Evolutionary conservation across 2,329 filamentous ascomycete genomes (phyloP).

Genomic region (Iodosphaeria phyllophila): DNA sequence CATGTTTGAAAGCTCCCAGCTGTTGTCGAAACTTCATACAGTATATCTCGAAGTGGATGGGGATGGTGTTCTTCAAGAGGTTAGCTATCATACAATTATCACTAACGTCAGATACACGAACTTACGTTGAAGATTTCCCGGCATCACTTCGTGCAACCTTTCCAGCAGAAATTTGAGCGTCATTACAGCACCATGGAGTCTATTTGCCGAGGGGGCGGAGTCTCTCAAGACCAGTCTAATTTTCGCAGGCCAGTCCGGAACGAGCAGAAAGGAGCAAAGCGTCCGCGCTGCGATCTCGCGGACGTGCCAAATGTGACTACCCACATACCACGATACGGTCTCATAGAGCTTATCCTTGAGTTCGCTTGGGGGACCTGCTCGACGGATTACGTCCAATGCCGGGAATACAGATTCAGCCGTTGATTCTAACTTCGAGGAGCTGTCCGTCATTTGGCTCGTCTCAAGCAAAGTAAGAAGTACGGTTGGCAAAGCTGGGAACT

Average conservation of each 20-base stretch:
- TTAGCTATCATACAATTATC: too few species aligned
- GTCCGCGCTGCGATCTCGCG: constrained; percentile 65
- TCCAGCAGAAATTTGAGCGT: constrained; percentile 37
- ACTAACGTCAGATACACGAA: too few species aligned
- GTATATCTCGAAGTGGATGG: constrained; percentile 5
- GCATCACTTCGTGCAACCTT: constrained; percentile 27
- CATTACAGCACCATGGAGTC: constrained; percentile 38
- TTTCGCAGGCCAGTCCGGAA: constrained; percentile 25
- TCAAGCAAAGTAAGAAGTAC: constrained; percentile 45
- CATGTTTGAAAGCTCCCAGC: constrained; percentile 7
- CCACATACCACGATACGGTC: constrained; percentile 42
- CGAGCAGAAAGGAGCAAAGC: constrained; percentile 41
- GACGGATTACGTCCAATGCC: constrained; percentile 61
- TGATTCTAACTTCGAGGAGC: constrained; percentile 15
- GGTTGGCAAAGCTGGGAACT: constrained; percentile 44
- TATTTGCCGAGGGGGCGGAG: constrained; percentile 23
- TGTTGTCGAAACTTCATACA: constrained; percentile 5
- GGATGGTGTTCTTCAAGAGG: constrained; percentile 9
- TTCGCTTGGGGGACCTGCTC: constrained; percentile 45
- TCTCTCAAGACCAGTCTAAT: constrained; percentile 19
- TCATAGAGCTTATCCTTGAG: constrained; percentile 33
- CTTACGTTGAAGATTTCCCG: constrained; percentile 23
- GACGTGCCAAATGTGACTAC: constrained; percentile 60
- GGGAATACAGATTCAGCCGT: constrained; percentile 61
- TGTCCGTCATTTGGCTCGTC: constrained; percentile 23